Base-by-base conservation (phyloP, 129 eudicot genomes). In the Artemisia argyi region DNA sequence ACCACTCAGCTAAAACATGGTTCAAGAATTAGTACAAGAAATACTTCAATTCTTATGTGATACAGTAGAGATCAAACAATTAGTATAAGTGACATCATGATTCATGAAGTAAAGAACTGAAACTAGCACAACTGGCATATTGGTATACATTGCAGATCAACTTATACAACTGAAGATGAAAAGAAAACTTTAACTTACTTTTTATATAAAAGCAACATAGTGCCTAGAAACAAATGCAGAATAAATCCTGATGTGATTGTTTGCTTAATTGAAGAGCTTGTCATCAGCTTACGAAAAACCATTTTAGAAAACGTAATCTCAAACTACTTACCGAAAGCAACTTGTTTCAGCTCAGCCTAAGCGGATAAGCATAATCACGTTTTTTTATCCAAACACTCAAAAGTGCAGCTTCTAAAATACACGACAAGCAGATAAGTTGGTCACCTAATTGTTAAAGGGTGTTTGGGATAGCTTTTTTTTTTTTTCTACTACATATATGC, bases 1-100 rank as follows among this genome's bases (percentile, higher is more conserved):
- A 73, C 88, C 94, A 69, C 76, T 66, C 54, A 82, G 75, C 99
- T 94, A 76, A 73, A 78, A n/a, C 57, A 60, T 53, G 68, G 44
- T 28, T 20, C 62, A 73, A 39, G 46, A 42, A 65, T 32, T 58
- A 71, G 14, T 19, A 32, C 68, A 18, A 48, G 14, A 47, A 19
- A 46, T 7, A 50, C 11, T 58, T 35, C 44, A 7, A 35, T 35
- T 35, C 42, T 35, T 35, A 35, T 35, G 44, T 5, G 44, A 35
- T 35, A 35, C 44, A 35, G 8, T 5, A 35, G 44, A 59, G 2
- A 42, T 54, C 22, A 52, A 50, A 2, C 16, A 50, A 26, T 48
- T 8, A 18, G 18, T 52, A 20, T 13, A 59, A 67, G 62, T 47
- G 24, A 57, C 51, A 66, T 30, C 66, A 56, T n/a, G 22, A 11